These are phyloP conservation scores for Globisporangium sylvaticum DNA, from an alignment of 352 stramenopile species.

Conservation along the genomic window DNA sequence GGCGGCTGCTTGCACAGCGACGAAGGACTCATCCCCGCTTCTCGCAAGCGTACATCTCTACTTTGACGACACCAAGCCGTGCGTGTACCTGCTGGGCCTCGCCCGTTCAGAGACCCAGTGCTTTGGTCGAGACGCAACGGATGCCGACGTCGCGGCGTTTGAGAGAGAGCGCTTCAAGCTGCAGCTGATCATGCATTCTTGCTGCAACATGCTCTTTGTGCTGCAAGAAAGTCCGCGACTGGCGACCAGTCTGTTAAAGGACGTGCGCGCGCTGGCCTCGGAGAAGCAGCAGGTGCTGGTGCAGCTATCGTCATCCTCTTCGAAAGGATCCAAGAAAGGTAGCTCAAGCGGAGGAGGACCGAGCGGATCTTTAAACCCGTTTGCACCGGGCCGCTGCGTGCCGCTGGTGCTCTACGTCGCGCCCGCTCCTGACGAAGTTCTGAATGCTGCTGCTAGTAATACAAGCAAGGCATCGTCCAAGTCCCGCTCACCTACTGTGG, in stretches of 20 bases:
- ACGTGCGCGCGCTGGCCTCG: constrained; percentile 33
- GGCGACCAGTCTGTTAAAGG: constrained; percentile 40
- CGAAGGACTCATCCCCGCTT: constrained; percentile 17
- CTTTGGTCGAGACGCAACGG: constrained; percentile 18
- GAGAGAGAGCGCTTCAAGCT: constrained; percentile 58
- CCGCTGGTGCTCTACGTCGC: constrained; percentile 62
- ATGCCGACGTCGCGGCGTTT: constrained; percentile 16
- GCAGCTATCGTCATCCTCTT: constrained; percentile 16
- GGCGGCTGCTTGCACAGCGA: background rate
- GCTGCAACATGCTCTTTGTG: constrained; percentile 57
- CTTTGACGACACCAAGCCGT: constrained; percentile 44
- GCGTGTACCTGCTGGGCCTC: constrained; percentile 55
- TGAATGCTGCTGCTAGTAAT: constrained; percentile 26
- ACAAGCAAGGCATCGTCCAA: constrained; percentile 14
- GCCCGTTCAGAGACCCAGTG: constrained; percentile 34
- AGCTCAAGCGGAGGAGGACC: constrained; percentile 11
- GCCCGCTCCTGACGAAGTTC: constrained; percentile 45
- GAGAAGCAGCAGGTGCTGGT: constrained; percentile 59
- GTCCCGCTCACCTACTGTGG: constrained; percentile 43
- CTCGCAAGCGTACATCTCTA: constrained; percentile 50
- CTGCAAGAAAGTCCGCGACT: constrained; percentile 37
- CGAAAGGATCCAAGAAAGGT: constrained; percentile 35
- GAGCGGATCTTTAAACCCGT: constrained; percentile 23
- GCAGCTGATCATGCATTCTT: constrained; percentile 58
- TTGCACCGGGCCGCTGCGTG: constrained; percentile 58